Conservation (phyloP, 345 rosid species). For the Syzygium grande region DNA sequence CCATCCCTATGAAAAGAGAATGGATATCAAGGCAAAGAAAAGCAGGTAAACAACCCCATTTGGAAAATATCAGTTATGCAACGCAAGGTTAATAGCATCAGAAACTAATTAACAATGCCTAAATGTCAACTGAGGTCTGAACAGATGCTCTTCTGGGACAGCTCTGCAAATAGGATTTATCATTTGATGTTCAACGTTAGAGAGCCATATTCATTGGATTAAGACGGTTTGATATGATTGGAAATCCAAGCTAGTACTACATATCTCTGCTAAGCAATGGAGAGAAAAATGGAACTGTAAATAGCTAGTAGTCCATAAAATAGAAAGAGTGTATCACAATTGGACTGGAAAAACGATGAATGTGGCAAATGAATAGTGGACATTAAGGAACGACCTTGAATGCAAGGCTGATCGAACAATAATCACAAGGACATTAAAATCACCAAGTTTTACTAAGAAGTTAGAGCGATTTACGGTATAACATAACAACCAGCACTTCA, state of each 20-base stretch:
- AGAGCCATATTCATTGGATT: background rate
- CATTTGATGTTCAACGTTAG: background rate
- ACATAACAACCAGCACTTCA: background rate
- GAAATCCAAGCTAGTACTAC: background rate
- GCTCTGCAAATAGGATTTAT: background rate
- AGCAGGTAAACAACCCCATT: background rate
- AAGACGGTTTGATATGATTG: background rate
- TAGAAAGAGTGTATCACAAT: background rate
- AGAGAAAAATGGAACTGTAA: background rate
- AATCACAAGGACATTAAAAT: background rate
- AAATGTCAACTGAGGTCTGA: background rate
- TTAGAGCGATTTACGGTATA: background rate
- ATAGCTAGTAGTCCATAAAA: background rate
- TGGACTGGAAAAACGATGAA: background rate
- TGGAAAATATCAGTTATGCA: background rate
- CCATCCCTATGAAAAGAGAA: slow-evolving; percentile 57
- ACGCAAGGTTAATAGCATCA: background rate
- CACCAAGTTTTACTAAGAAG: background rate
- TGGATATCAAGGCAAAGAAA: background rate
- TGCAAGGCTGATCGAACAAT: background rate
- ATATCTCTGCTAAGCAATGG: background rate
- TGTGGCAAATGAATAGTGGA: background rate
- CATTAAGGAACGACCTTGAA: background rate
- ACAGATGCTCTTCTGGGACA: background rate
- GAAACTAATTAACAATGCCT: background rate